Evolutionary conservation across 1,284 basidiomycete genomes (phyloP), one percentile per base, ranked within the genome.

Genomic region (Trametes hirsuta): DNA sequence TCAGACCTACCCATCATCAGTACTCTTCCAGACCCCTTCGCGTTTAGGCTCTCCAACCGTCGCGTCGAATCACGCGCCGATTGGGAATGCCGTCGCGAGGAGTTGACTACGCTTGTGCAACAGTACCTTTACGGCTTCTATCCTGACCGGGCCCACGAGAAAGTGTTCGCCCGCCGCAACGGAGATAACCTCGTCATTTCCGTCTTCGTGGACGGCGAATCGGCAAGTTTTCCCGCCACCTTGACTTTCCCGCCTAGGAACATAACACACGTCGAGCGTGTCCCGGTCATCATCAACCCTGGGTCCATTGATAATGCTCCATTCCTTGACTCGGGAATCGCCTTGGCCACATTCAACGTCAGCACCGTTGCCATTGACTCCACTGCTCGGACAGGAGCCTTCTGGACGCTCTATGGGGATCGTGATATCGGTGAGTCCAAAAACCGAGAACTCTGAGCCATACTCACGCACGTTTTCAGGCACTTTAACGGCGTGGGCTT

Each of bases 111-210:
- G 11, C 58, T 63, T 42, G 61, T 59, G 24, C 61, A 63, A 37
- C 57, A 59, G 42, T 63, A 63, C 37, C 55, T 63, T 47, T 63
- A 59, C 39, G 61, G 61, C 22, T 57, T 45, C 57, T 63, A 53
- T 21, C 62, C 62, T 15, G 58, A 63, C 58, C 62, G 51, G 47
- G 40, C 47, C 11, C 47, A 39, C 37, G 62, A 63, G 48, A 11
- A 18, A 22, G 62, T 63, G 37, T 54, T 44, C 44, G 58, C 62
- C 15, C 51, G 14, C 3, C 58, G 62, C 25, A 34, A 46, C 2
- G 54, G 58, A 18, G 44, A 47, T 37, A 54, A 54, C 39, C 44
- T 63, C 21, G 59, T 47, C 41, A 58, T 63, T 47, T 40, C 41
- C 1, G 58, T 63, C 25, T 37, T 42, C 10, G 51, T 58, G 30